These are phyloP conservation scores for Diplodia corticola DNA, from an alignment of 2,329 filamentous ascomycete species.

Conservation along the genomic window DNA sequence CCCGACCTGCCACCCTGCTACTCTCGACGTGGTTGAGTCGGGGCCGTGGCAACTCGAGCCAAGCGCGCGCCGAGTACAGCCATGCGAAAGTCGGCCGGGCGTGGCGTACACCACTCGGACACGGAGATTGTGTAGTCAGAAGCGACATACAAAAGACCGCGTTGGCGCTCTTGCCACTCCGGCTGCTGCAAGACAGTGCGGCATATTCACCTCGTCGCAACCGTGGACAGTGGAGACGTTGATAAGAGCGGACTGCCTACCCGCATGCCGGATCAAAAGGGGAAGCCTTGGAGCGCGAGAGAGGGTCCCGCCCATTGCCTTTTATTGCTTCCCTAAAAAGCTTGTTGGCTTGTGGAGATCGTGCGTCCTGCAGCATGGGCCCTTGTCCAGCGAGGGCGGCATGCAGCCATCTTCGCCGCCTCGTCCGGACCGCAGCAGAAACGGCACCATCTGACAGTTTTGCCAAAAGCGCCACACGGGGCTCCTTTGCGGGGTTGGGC, in stretches of 20 bases:
- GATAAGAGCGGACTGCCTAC: neutral
- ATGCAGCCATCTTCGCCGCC: neutral
- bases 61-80: neutral
- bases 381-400: no score
- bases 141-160: neutral
- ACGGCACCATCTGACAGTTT: neutral
- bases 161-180: neutral
- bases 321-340: neutral
- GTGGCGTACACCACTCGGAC: no score
- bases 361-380: neutral
- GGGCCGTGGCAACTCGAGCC: neutral
- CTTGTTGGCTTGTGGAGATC: neutral
- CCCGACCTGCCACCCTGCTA: no score
- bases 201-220: neutral
- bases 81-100: no score
- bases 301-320: neutral
- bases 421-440: neutral
- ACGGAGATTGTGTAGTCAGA: no score
- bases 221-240: neutral
- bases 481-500: neutral
- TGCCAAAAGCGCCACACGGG: neutral
- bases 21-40: neutral
- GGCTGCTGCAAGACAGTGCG: neutral
- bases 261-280: slow-evolving; percentile 25
- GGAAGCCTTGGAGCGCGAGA: neutral